Evolutionary conservation across 2,329 filamentous ascomycete species (phyloP).

Genomic region (Calonectria multiphialidica): DNA sequence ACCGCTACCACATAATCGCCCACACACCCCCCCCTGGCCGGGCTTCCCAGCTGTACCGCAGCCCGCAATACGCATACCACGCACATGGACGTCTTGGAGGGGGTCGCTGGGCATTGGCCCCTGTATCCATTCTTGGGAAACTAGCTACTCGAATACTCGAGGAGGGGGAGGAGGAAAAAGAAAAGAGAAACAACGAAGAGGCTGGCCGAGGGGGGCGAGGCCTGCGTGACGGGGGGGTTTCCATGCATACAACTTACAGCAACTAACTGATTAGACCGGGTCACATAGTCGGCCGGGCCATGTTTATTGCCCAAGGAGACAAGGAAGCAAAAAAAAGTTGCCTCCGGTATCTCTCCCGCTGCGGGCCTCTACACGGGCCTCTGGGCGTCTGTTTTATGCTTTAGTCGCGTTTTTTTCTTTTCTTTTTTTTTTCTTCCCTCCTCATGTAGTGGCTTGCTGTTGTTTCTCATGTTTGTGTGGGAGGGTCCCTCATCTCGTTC

Average conservation of each 20-base stretch:
- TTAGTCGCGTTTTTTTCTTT: background rate
- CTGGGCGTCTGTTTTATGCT: background rate
- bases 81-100: background rate
- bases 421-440: background rate
- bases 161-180: background rate
- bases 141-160: background rate
- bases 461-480: background rate
- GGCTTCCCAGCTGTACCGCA: background rate
- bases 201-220: background rate
- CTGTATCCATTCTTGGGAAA: background rate
- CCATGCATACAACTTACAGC: slow-evolving; percentile 26
- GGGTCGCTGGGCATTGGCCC: background rate
- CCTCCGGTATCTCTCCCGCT: slow-evolving; percentile 43
- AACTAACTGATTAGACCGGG: slow-evolving; percentile 24
- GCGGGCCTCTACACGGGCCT: slow-evolving; percentile 36
- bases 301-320: slow-evolving; percentile 42
- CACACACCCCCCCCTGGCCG: background rate
- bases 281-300: slow-evolving; percentile 38
- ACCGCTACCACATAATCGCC: background rate
- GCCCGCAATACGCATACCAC: slow-evolving; percentile 1
- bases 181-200: background rate
- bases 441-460: background rate
- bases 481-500: background rate
- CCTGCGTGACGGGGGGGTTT: slow-evolving; percentile 17
- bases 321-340: background rate